phyloP scores from a whole-genome alignment of 345 rosid genomes.

The Gossypium ekmanianum region DNA sequence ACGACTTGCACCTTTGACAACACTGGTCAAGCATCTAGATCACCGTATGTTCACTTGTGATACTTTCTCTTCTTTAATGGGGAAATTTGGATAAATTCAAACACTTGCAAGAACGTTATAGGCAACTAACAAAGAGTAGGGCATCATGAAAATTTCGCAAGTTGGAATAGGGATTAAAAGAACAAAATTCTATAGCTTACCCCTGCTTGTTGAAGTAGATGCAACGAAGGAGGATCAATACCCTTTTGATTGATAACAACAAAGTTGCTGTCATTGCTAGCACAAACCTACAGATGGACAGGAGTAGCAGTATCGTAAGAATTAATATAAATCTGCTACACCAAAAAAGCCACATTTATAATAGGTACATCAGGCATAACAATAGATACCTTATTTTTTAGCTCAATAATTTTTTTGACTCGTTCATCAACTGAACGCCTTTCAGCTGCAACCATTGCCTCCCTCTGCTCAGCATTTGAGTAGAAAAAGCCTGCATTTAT shows the following conservation, averaged over 20 bases:
- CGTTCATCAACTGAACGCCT: conserved; percentile 85
- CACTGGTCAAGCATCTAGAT: neutral
- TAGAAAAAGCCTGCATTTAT: conserved; percentile 99
- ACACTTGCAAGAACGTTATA: neutral
- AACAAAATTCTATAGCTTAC: conserved; percentile 24
- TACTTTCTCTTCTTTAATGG: neutral
- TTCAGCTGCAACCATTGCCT: conserved; percentile 96
- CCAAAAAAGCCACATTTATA: neutral
- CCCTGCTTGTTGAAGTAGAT: conserved; percentile 82
- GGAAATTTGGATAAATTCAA: neutral
- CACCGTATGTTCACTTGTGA: neutral
- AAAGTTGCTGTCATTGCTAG: conserved; percentile 70
- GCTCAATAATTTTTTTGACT: conserved; percentile 78
- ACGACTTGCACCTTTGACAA: no score
- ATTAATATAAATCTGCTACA: neutral
- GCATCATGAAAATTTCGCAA: neutral
- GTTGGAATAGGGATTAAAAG: neutral
- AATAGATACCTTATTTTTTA: conserved; percentile 67
- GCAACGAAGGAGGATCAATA: conserved; percentile 93
- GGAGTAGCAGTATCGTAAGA: conserved; percentile 9
- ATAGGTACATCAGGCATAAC: neutral
- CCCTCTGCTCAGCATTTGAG: conserved; percentile 97
- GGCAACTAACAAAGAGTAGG: neutral
- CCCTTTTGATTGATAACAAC: conserved; percentile 96
- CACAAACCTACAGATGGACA: conserved; percentile 68